Conservation (phyloP, 208 protist species). For the Trypanosoma mega region DNA sequence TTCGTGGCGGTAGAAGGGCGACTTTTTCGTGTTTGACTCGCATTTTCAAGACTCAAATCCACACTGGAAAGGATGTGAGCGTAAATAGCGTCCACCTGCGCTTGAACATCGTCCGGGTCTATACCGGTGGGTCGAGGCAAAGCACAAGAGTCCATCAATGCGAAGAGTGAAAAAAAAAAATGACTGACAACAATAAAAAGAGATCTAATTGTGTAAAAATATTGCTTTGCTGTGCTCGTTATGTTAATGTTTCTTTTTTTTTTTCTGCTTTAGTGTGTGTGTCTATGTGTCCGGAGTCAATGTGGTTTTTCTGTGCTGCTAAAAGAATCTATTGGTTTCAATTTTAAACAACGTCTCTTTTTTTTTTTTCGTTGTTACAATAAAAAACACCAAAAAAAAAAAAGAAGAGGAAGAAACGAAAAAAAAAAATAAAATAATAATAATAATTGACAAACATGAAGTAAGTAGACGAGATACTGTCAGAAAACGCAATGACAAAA, state of each 20-base stretch:
- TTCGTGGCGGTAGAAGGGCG: too few species aligned
- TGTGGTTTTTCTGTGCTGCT: not conserved
- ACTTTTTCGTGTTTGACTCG: not conserved
- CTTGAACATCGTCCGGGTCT: constrained; percentile 14
- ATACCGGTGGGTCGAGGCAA: not conserved
- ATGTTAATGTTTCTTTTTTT: constrained; percentile 10
- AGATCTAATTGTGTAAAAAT: too few species aligned
- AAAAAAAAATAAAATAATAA: too few species aligned
- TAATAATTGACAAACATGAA: too few species aligned
- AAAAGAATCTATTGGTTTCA: constrained; percentile 10
- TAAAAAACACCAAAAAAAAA: constrained; percentile 11
- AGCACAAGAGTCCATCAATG: not conserved
- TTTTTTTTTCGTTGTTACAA: not conserved
- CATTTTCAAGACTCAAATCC: constrained; percentile 12
- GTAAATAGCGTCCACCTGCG: constrained; percentile 25
- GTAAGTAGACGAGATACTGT: too few species aligned
- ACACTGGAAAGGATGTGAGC: constrained; percentile 24
- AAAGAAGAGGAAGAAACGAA: not conserved
- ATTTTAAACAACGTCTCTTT: constrained; percentile 1
- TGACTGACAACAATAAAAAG: not conserved
- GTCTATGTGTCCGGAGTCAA: too few species aligned
- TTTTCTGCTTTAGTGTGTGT: too few species aligned
- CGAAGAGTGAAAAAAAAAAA: not conserved
- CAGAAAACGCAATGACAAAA: too few species aligned
- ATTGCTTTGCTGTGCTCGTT: not conserved